Evolutionary conservation across 2,329 filamentous ascomycete species (phyloP).

Genomic region (Septoria petroselini): DNA sequence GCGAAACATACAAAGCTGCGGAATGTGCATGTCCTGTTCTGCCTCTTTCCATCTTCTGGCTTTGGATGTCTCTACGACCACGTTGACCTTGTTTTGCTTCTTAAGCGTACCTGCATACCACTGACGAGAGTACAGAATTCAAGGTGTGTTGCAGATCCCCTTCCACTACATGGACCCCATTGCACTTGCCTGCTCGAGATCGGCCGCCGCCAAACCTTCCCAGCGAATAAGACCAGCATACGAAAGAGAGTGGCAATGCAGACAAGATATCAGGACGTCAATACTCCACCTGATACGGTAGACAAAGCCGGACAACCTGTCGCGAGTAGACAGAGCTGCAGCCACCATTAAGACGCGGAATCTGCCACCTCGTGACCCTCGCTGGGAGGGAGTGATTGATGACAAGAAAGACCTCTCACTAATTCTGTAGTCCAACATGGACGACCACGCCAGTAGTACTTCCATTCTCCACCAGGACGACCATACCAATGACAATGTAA

Average conservation of each 20-base stretch:
- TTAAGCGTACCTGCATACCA: neutral
- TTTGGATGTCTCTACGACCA: neutral
- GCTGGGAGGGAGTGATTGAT: too few relatives aligned
- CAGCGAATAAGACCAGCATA: too few relatives aligned
- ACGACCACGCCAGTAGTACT: constrained; percentile 10
- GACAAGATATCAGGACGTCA: too few relatives aligned
- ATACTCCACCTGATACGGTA: too few relatives aligned
- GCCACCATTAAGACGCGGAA: too few relatives aligned
- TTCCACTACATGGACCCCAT: too few relatives aligned
- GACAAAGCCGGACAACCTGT: too few relatives aligned
- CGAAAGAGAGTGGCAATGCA: too few relatives aligned
- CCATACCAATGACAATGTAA: neutral
- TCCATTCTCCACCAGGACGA: neutral
- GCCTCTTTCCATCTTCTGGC: neutral
- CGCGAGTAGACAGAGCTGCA: too few relatives aligned
- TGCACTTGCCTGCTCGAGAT: too few relatives aligned
- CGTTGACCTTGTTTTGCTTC: neutral
- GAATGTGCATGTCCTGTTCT: neutral
- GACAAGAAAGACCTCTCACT: constrained; percentile 3
- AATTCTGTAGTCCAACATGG: constrained; percentile 8
- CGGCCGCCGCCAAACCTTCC: too few relatives aligned
- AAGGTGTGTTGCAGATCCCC: neutral
- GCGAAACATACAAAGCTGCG: constrained; percentile 1
- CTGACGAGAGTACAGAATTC: neutral
- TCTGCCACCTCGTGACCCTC: neutral